These are phyloP conservation scores for Periconia sp. DNA, from an alignment of 2,329 filamentous ascomycete species.

Conservation along the genomic window DNA sequence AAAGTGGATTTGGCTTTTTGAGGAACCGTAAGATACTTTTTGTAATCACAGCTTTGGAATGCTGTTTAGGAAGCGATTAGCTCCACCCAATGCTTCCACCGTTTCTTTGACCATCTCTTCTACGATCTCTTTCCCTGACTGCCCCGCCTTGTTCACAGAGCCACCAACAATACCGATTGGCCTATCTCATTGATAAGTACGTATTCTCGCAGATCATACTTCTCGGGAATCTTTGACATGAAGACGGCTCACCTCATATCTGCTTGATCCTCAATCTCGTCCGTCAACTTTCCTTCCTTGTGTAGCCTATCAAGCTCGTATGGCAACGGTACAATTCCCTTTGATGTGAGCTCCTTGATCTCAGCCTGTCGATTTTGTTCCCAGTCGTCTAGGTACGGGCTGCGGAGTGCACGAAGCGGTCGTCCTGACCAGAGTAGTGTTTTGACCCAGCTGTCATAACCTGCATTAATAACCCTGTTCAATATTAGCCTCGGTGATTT, in stretches of 20 bases:
- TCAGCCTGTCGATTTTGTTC: conserved; percentile 31
- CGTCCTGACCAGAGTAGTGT: conserved; percentile 29
- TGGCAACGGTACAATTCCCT: conserved; percentile 27
- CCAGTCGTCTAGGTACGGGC: conserved; percentile 33
- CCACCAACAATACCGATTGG: conserved; percentile 35
- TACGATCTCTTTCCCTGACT: conserved; percentile 30
- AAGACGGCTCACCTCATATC: conserved; percentile 23
- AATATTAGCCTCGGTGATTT: background rate
- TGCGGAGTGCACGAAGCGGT: conserved; percentile 28
- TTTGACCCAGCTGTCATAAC: conserved; percentile 30
- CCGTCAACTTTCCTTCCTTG: conserved; percentile 33
- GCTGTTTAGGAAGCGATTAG: conserved; percentile 19
- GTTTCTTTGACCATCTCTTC: conserved; percentile 34
- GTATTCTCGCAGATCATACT: background rate
- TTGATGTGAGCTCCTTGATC: conserved; percentile 28
- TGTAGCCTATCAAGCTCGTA: conserved; percentile 31
- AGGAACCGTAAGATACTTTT: too few species aligned
- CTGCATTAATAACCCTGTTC: conserved; percentile 22
- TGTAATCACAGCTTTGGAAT: conserved; percentile 25
- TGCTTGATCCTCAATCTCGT: conserved; percentile 34
- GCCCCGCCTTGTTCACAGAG: conserved; percentile 26
- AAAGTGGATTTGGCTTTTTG: too few species aligned
- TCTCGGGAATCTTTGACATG: background rate
- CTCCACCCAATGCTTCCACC: conserved; percentile 20
- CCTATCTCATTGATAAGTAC: conserved; percentile 3